Evolutionary conservation across 2,329 filamentous ascomycete genomes (phyloP).

Genomic region (Colletotrichum siamense): DNA sequence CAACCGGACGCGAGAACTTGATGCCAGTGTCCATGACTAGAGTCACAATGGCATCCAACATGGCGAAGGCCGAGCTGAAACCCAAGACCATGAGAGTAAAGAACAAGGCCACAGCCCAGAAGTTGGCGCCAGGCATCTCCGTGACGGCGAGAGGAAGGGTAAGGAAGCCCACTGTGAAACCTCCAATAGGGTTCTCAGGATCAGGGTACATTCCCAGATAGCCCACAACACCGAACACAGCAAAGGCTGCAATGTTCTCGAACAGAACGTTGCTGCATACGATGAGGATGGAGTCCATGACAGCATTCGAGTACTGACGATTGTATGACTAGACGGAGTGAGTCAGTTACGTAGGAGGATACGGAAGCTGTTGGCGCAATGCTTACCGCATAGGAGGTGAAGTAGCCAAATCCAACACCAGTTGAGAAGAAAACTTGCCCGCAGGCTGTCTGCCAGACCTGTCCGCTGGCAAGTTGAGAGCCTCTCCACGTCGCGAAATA

Average conservation of each 20-base stretch:
- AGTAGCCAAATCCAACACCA: conserved; percentile 39
- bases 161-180: conserved; percentile 63
- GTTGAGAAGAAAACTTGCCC: conserved; percentile 44
- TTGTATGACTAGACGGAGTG: conserved; percentile 50
- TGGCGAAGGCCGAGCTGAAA: conserved; percentile 63
- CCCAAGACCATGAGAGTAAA: conserved; percentile 64
- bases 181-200: conserved; percentile 48
- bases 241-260: conserved; percentile 56
- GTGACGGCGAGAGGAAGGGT: conserved; percentile 61
- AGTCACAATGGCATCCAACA: conserved; percentile 62
- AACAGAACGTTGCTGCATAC: conserved; percentile 61
- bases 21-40: conserved; percentile 58
- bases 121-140: conserved; percentile 62
- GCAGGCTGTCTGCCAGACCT: conserved; percentile 64
- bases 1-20: conserved; percentile 48
- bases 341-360: neutral
- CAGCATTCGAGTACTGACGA: conserved; percentile 61
- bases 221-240: conserved; percentile 61
- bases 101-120: conserved; percentile 64
- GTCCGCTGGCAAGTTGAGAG: conserved; percentile 52
- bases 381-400: conserved; percentile 56
- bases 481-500: conserved; percentile 52
- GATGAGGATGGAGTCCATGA: conserved; percentile 63
- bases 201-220: conserved; percentile 42
- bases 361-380: neutral